These are phyloP conservation scores for Botrytis fragariae DNA, from an alignment of 2,329 filamentous ascomycete species.

Conservation along the genomic window DNA sequence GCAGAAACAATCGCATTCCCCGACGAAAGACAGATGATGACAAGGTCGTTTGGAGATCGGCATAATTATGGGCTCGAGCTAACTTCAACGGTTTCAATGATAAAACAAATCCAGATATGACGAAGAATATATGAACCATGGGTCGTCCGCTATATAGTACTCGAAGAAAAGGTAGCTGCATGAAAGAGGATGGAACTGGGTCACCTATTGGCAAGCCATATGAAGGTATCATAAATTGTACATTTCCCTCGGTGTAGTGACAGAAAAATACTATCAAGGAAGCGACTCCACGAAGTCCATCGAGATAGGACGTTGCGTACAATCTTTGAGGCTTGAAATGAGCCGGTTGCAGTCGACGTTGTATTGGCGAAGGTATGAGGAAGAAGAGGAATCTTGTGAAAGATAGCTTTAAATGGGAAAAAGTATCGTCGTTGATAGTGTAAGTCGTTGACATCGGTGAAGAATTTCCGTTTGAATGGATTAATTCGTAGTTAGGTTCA, in stretches of 20 bases:
- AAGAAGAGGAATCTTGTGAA: conserved; percentile 18
- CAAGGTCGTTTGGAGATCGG: conserved; percentile 42
- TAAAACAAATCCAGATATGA: conserved; percentile 51
- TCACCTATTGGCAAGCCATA: conserved; percentile 35
- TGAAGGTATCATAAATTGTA: conserved; percentile 39
- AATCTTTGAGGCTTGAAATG: conserved; percentile 30
- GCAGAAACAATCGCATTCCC: conserved; percentile 48
- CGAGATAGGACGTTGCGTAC: conserved; percentile 45
- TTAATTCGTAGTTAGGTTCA: conserved; percentile 17
- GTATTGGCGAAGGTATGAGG: conserved; percentile 37
- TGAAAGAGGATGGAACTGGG: conserved; percentile 39
- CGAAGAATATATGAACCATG: conserved; percentile 52
- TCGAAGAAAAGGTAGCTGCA: conserved; percentile 48
- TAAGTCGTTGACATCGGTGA: not conserved
- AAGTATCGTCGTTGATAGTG: conserved; percentile 4
- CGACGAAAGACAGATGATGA: conserved; percentile 49
- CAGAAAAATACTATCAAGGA: conserved; percentile 49
- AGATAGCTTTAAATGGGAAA: not conserved
- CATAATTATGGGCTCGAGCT: conserved; percentile 42
- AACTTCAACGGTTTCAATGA: conserved; percentile 45
- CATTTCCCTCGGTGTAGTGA: conserved; percentile 45
- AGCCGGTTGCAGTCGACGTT: conserved; percentile 35
- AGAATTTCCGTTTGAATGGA: not conserved
- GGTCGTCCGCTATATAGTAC: conserved; percentile 47
- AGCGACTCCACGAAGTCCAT: conserved; percentile 50